Evolutionary conservation across 2,329 filamentous ascomycete genomes (phyloP), one percentile per base, ranked within the genome.

Genomic region (Ophiobolus disseminans): DNA sequence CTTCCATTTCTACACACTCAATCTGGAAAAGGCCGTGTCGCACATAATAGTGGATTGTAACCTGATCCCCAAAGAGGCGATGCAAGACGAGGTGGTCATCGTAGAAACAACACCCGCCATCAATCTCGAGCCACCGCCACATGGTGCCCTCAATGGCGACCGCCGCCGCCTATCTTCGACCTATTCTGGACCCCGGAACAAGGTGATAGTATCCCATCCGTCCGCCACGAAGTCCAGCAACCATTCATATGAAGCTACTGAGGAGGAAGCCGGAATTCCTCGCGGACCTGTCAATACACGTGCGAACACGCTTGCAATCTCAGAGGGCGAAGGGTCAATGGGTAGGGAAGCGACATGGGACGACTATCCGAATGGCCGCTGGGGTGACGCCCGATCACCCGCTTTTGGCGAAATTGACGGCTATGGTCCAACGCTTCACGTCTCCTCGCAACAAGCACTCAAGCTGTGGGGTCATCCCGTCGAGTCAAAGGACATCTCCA

Each of bases 331-430:
- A 66, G 94, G 93, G 19, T 83, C 89, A 3, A 80, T 97, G 5
- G 94, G 93, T 9, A 84, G 94, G 40, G 93, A 97, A 78, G 94
- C 94, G 25, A 99, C 94, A 0, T 99, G 94, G 94, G 94, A 99
- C 66, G 94, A 99, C 65, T 99, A 91, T 73, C 93, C 93, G 55
- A 97, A 97, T 77, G 94, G 93, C 21, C 85, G 93, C 45, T 97
- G 93, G 86, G 93, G 93, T 69, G 93, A 97, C 66, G 90, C 92
- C 4, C 85, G 93, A 42, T 96, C 91, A 2, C 61, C 67, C 1
- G 93, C 93, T 0, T 97, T 96, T 69, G 93, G 93, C 64, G 91
- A 97, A 73, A 97, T 97, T 50, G 92, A 97, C 68, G 93, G 93
- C n/a, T 97, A 97, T 69, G 94, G 94, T 9, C 91, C 95, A n/a